phyloP scores from a whole-genome alignment of 352 stramenopile genomes.

The Globisporangium ultimum region DNA sequence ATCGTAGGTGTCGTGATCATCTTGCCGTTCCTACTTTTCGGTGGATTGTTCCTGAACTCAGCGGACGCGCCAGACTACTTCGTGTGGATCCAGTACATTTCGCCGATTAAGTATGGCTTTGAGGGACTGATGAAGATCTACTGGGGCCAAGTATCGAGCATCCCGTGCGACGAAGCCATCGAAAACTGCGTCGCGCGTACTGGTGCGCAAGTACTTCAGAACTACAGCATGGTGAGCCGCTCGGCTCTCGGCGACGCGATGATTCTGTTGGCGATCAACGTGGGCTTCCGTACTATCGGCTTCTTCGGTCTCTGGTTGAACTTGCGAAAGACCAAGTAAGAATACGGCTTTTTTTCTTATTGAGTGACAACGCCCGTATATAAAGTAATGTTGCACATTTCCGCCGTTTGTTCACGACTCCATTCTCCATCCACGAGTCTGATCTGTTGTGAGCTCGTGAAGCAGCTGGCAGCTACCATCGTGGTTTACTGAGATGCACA shows the following conservation, averaged over 20 bases:
- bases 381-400: no score
- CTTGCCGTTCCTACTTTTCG: constrained; percentile 45
- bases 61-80: constrained; percentile 38
- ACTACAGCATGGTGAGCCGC: constrained; percentile 24
- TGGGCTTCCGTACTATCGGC: constrained; percentile 28
- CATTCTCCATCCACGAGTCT: no score
- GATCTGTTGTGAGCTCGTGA: no score
- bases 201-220: no score
- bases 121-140: constrained; percentile 48
- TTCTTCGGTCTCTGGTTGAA: constrained; percentile 27
- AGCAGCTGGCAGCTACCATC: no score
- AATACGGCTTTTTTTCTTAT: no score
- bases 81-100: constrained; percentile 43
- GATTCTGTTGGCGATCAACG: constrained; percentile 33
- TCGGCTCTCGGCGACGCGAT: constrained; percentile 32
- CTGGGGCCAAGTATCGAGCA: constrained; percentile 30
- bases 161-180: constrained; percentile 23
- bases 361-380: no score
- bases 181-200: no score
- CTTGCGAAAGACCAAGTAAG: constrained; percentile 19
- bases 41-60: constrained; percentile 42
- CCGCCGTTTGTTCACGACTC: no score
- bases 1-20: constrained; percentile 36
- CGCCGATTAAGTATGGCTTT: constrained; percentile 46
- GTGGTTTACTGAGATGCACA: no score